phyloP scores from a whole-genome alignment of 768 basidiomycete species.

The Phanerodontia chrysosporium region DNA sequence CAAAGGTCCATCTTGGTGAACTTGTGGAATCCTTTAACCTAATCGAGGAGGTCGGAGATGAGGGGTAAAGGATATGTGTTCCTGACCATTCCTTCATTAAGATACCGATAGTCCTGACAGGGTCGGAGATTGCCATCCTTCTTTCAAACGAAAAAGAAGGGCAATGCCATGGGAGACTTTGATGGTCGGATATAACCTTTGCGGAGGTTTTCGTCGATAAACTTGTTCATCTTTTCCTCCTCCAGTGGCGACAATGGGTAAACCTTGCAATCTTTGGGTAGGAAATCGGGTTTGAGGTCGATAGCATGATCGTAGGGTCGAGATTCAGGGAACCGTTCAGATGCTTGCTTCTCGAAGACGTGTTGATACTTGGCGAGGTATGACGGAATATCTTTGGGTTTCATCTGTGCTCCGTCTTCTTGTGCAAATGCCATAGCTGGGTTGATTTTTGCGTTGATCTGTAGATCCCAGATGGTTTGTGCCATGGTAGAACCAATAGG shows the following conservation, averaged over 20 bases:
- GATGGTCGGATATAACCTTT: slow-evolving; percentile 20
- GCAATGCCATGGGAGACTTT: slow-evolving; percentile 19
- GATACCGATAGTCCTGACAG: slow-evolving; percentile 23
- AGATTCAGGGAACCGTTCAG: slow-evolving; percentile 10
- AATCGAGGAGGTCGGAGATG: slow-evolving; percentile 25
- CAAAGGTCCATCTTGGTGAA: slow-evolving; percentile 31
- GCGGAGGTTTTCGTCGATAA: slow-evolving; percentile 19
- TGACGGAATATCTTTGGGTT: not conserved
- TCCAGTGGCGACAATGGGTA: slow-evolving; percentile 16
- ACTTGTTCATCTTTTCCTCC: slow-evolving; percentile 12
- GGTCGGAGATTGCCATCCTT: slow-evolving; percentile 24
- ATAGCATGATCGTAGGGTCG: slow-evolving; percentile 18
- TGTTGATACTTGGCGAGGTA: not conserved
- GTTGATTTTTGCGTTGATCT: not conserved
- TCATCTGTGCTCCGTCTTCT: not conserved
- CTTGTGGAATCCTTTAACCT: slow-evolving; percentile 6
- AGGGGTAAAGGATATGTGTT: slow-evolving; percentile 30
- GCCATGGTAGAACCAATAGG: not conserved
- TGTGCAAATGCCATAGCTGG: not conserved
- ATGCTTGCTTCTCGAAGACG: slow-evolving; percentile 3
- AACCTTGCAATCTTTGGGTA: slow-evolving; percentile 10
- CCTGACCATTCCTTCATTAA: slow-evolving; percentile 33
- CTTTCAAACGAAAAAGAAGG: slow-evolving; percentile 29
- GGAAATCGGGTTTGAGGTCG: slow-evolving; percentile 11
- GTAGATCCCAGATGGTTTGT: not conserved